Evolutionary conservation across 2,329 filamentous ascomycete genomes (phyloP).

Genomic region (Zymoseptoria brevis): DNA sequence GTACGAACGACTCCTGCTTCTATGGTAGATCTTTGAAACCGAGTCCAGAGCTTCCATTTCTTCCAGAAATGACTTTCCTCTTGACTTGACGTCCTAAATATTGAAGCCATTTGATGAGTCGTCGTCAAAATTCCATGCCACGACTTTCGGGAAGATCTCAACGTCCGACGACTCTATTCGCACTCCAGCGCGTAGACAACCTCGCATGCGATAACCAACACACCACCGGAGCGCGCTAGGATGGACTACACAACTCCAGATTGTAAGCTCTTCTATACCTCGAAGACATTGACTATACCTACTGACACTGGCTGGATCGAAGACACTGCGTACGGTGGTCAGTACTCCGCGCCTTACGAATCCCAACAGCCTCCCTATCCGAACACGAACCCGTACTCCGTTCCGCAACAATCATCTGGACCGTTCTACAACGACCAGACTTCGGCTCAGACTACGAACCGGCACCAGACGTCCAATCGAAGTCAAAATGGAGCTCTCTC

Average conservation of each 20-base stretch:
- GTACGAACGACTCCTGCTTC: slow-evolving; percentile 14
- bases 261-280: not conserved
- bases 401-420: not conserved
- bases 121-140: not conserved
- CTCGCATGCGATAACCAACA: not conserved
- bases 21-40: slow-evolving; percentile 9
- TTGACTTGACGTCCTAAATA: not conserved
- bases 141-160: not conserved
- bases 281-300: not conserved
- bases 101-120: not conserved
- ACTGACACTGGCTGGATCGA: not conserved
- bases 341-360: not conserved
- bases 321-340: not conserved
- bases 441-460: not conserved
- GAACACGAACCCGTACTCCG: not conserved
- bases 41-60: not conserved
- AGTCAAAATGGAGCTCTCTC: not conserved
- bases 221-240: not conserved
- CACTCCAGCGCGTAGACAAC: not conserved
- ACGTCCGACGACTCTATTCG: not conserved
- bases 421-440: not conserved
- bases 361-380: not conserved
- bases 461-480: not conserved
- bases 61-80: not conserved
- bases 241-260: not conserved